Percentiles rank a stretch among this genome's conserved stretches.
phyloP scores from a whole-genome alignment of 129 eudicot species.

The Silybum marianum region DNA sequence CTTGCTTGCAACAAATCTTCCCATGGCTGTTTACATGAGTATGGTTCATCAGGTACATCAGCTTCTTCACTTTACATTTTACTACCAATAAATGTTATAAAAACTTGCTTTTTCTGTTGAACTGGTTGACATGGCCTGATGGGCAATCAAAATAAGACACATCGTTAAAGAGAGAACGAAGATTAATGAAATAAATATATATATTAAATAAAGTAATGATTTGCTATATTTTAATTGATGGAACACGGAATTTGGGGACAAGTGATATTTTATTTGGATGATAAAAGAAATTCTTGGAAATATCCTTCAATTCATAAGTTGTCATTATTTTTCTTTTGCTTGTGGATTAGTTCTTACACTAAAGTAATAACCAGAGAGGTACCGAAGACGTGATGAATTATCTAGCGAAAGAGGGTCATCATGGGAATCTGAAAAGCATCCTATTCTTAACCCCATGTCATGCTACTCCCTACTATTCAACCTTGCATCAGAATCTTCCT shows the following conservation, averaged over 20 bases:
- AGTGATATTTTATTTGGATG: not conserved
- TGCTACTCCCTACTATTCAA: conserved; percentile 92
- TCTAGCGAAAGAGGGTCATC: conserved; percentile 66
- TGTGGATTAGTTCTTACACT: conserved; percentile 14
- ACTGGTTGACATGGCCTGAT: not conserved
- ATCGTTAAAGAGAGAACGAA: not conserved
- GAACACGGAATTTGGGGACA: not conserved
- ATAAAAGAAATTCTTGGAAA: not conserved
- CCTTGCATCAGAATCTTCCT: conserved; percentile 75
- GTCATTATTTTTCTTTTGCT: not conserved
- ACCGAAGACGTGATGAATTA: conserved; percentile 83
- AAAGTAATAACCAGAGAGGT: conserved; percentile 65
- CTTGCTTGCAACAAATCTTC: conserved; percentile 82
- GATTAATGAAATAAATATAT: too few species aligned
- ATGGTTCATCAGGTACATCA: conserved; percentile 88
- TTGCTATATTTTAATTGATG: not conserved
- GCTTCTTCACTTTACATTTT: not conserved
- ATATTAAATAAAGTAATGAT: too few species aligned
- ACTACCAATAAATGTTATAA: not conserved
- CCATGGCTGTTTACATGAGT: conserved; percentile 96
- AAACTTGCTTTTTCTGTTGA: not conserved
- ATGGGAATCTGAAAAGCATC: conserved; percentile 57
- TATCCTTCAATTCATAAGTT: not conserved
- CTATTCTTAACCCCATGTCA: conserved; percentile 92
- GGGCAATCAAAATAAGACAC: not conserved